Evolutionary conservation across 805 yeast species (phyloP).

Genomic region (Wickerhamomyces canadensis): DNA sequence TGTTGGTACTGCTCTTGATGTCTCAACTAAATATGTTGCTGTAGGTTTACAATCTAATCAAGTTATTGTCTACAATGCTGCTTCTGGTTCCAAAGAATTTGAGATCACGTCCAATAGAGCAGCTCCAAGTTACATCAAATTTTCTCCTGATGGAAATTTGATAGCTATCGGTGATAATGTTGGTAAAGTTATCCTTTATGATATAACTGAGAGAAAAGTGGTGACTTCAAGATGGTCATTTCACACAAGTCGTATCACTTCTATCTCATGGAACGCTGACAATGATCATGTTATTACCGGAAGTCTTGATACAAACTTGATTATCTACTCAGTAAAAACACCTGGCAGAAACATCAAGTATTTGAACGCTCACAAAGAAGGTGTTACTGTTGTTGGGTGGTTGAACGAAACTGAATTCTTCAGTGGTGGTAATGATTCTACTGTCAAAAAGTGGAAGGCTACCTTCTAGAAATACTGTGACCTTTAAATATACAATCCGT

Average conservation of each 20-base stretch:
- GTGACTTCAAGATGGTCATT: slow-evolving; percentile 92
- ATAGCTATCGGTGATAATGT: slow-evolving; percentile 82
- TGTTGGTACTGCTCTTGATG: slow-evolving; percentile 41
- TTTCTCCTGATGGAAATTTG: slow-evolving; percentile 63
- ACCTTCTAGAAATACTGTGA: slow-evolving; percentile 4
- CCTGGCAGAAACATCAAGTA: slow-evolving; percentile 74
- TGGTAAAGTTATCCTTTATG: slow-evolving; percentile 81
- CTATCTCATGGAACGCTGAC: slow-evolving; percentile 74
- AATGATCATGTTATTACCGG: slow-evolving; percentile 71
- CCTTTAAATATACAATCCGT: slow-evolving; percentile 1
- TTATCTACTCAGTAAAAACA: slow-evolving; percentile 69
- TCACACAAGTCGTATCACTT: slow-evolving; percentile 78
- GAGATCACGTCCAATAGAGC: slow-evolving; percentile 47
- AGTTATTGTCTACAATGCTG: slow-evolving; percentile 34
- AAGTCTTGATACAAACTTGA: slow-evolving; percentile 77
- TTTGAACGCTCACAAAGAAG: slow-evolving; percentile 83
- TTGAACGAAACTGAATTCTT: slow-evolving; percentile 40
- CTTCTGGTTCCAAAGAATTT: slow-evolving; percentile 19
- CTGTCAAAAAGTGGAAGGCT: slow-evolving; percentile 66
- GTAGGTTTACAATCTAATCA: slow-evolving; percentile 40
- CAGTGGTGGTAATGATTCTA: slow-evolving; percentile 78
- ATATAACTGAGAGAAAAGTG: slow-evolving; percentile 44
- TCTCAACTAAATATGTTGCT: slow-evolving; percentile 38
- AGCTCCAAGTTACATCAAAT: slow-evolving; percentile 53
- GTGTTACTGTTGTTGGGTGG: slow-evolving; percentile 78